A percentile compares a stretch with the other conserved stretches of the same genome.
phyloP scores from a whole-genome alignment of 768 basidiomycete genomes.

The Saitozyma podzolica region DNA sequence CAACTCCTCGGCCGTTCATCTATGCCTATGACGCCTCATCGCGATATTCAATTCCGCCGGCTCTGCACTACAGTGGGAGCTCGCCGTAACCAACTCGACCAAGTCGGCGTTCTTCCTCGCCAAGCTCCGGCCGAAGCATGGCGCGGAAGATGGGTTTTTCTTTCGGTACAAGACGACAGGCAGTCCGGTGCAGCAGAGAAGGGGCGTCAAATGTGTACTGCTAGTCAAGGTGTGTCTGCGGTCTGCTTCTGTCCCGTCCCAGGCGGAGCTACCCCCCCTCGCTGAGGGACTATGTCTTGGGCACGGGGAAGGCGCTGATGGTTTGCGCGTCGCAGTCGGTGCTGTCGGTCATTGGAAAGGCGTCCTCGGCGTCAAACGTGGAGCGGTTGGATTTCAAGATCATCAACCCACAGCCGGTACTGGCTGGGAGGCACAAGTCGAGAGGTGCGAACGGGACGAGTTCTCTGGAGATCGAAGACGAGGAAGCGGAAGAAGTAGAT shows the following conservation, averaged over 20 bases:
- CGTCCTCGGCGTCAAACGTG: slow-evolving; percentile 34
- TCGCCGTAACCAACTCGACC: slow-evolving; percentile 47
- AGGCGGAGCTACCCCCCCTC: background rate
- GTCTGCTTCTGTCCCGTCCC: background rate
- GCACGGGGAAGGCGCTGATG: background rate
- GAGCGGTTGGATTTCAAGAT: slow-evolving; percentile 41
- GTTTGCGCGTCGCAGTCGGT: slow-evolving; percentile 27
- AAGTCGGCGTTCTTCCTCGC: slow-evolving; percentile 49
- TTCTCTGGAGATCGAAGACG: slow-evolving; percentile 13
- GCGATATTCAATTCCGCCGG: background rate
- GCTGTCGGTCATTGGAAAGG: slow-evolving; percentile 43
- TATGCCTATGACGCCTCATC: background rate
- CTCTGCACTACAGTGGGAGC: slow-evolving; percentile 33
- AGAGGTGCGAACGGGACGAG: slow-evolving; percentile 1
- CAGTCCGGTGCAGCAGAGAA: slow-evolving; percentile 22
- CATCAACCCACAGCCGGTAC: slow-evolving; percentile 22
- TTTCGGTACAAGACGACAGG: slow-evolving; percentile 35
- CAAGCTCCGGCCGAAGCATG: slow-evolving; percentile 25
- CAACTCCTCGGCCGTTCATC: background rate
- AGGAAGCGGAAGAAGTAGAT: slow-evolving; percentile 30
- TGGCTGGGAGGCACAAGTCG: background rate
- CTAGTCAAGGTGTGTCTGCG: slow-evolving; percentile 44
- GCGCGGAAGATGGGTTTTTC: slow-evolving; percentile 28
- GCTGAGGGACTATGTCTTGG: background rate
- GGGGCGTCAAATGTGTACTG: slow-evolving; percentile 45